Conservation (phyloP, 2,329 filamentous ascomycete genomes). For the Helicocarpus griseus region DNA sequence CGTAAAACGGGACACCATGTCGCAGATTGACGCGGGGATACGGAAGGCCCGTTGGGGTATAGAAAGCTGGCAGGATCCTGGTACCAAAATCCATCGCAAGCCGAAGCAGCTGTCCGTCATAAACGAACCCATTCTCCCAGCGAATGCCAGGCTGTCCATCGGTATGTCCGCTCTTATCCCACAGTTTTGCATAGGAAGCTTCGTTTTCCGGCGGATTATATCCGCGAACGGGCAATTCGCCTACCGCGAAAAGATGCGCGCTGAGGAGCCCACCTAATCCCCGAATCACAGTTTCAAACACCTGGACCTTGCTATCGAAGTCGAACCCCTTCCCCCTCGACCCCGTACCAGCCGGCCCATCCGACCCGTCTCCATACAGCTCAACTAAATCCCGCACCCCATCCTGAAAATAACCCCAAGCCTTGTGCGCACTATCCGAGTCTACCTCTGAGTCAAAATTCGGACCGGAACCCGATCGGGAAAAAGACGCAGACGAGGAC, state of each 20-base stretch:
- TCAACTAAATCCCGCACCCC: constrained; percentile 66
- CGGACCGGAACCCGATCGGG: too few species aligned
- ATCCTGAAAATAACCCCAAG: constrained; percentile 66
- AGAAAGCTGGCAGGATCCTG: constrained; percentile 82
- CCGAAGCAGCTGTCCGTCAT: constrained; percentile 83
- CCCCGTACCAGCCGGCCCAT: constrained; percentile 59
- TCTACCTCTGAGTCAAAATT: constrained; percentile 24
- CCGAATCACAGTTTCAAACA: constrained; percentile 95
- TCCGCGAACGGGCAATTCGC: constrained; percentile 75
- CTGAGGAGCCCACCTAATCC: constrained; percentile 72
- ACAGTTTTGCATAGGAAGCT: constrained; percentile 29
- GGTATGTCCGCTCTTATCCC: constrained; percentile 25
- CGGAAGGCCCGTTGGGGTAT: constrained; percentile 80
- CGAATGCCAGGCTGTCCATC: constrained; percentile 39
- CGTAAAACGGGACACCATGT: constrained; percentile 84
- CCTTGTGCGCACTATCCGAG: constrained; percentile 37
- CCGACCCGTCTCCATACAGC: constrained; percentile 77
- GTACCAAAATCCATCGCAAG: constrained; percentile 77
- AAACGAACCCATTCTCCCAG: constrained; percentile 70
- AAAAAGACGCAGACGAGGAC: constrained; percentile 41
- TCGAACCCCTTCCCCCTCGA: constrained; percentile 74
- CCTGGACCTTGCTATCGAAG: constrained; percentile 93
- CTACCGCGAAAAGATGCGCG: constrained; percentile 85
- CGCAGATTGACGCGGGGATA: constrained; percentile 91
- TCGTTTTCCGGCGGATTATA: constrained; percentile 50